Base-by-base conservation (phyloP, 2,329 filamentous ascomycete species). In the Ilyonectria mors-panacis region DNA sequence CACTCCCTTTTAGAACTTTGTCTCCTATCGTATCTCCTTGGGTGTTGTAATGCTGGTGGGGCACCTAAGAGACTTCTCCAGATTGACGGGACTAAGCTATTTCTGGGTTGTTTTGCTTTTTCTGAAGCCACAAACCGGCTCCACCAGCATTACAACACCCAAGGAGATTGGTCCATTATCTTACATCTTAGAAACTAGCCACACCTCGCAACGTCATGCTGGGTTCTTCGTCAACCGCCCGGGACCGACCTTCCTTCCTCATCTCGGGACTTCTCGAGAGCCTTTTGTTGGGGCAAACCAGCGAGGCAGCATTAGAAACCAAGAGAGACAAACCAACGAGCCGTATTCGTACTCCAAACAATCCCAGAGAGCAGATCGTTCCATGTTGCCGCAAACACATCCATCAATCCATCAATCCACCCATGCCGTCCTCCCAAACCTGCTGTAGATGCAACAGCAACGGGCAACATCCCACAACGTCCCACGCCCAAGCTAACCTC, bases 251-350 rank as follows among this genome's bases (percentile, higher is more conserved):
- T 39, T 26, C 35, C 37, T 48, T 45, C 28, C 50, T 55, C 51
- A 48, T 55, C 51, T 56, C 59, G 39, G 33, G 42, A 23, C 10
- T 42, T 42, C 15, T 42, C 15, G 28, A 55, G 33, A 62, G 15
- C 30, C 51, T 62, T 62, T 62, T 62, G 59, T 62, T 62, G 59
- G 59, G 59, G 33, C 59, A 56, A 39, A 19, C 30, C 48, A n/a
- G 8, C 28, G 13, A 30, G 19, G 17, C 59, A 35, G 42, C 51
- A 55, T 54, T 47, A 37, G 59, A 47, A 61, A 61, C 15, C 28
- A 39, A 59, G 3, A 51, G 28, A 17, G 30, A 51, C 9, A 12
- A 33, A 33, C 17, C 8, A 51, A 33, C n/a, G 0, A 19, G 28
- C 48, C 28, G 48, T 51, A 51, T 51, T 51, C 48, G 48, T 51